Evolutionary conservation across 345 rosid species (phyloP).

Genomic region (Euclidium syriacum): DNA sequence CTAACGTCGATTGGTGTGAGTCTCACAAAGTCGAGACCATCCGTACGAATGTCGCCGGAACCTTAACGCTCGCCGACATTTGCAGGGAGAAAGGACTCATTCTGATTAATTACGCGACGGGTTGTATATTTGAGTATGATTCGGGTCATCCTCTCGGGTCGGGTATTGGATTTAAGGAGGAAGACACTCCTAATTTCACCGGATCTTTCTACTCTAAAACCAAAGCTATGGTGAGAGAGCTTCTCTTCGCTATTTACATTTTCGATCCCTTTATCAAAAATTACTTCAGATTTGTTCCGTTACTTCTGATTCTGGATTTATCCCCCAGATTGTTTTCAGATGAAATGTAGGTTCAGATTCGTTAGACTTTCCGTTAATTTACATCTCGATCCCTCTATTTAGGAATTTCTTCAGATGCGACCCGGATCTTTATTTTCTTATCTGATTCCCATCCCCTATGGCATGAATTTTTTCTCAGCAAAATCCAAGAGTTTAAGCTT

Average conservation of each 20-base stretch:
- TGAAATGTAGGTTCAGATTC: neutral
- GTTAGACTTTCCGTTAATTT: neutral
- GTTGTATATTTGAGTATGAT: slow-evolving; percentile 89
- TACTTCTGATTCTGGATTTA: neutral
- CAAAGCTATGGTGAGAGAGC: slow-evolving; percentile 78
- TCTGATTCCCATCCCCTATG: neutral
- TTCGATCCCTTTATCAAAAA: neutral
- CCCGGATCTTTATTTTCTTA: neutral
- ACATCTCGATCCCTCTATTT: neutral
- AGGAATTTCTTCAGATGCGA: neutral
- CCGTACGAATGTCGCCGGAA: slow-evolving; percentile 77
- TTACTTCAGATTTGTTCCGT: neutral
- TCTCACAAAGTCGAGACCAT: slow-evolving; percentile 91
- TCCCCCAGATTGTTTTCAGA: neutral
- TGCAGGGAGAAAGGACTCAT: slow-evolving; percentile 69
- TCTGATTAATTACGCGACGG: slow-evolving; percentile 79
- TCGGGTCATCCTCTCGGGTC: slow-evolving; percentile 59
- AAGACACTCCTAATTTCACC: slow-evolving; percentile 76
- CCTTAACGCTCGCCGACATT: slow-evolving; percentile 78
- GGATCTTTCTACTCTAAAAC: slow-evolving; percentile 95
- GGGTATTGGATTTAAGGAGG: slow-evolving; percentile 87
- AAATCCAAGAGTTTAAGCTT: neutral
- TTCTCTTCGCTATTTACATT: neutral
- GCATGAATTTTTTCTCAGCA: no score
- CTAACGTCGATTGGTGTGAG: slow-evolving; percentile 97